Percentiles rank a stretch among this genome's conserved stretches.
Evolutionary conservation across 2,329 filamentous ascomycete species (phyloP).

Genomic region (Aspergillus udagawae): DNA sequence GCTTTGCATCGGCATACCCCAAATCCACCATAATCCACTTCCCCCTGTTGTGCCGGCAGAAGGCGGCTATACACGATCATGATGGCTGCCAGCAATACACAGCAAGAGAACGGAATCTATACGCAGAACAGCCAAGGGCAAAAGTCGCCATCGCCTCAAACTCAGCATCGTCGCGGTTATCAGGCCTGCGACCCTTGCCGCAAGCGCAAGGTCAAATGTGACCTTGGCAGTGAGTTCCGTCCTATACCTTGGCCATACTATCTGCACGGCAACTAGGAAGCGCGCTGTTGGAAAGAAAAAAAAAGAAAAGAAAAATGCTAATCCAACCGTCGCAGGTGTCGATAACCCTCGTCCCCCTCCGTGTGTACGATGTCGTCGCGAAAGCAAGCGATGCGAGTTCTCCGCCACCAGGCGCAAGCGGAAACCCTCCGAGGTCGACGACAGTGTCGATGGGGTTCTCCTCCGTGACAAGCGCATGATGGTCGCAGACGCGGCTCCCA

Average conservation of each 20-base stretch:
- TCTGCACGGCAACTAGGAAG: not conserved
- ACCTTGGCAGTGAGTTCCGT: conserved; percentile 41
- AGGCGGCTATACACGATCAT: conserved; percentile 14
- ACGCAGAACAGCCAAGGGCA: conserved; percentile 14
- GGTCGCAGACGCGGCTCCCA: conserved; percentile 41
- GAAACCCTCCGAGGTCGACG: conserved; percentile 57
- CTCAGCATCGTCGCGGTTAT: conserved; percentile 45
- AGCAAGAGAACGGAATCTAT: conserved; percentile 15
- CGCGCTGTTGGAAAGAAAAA: not conserved
- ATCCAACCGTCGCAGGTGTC: conserved; percentile 49
- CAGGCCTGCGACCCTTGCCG: conserved; percentile 48
- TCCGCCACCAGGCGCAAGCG: conserved; percentile 90
- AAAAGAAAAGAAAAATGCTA: conserved; percentile 2
- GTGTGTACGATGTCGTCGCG: conserved; percentile 86
- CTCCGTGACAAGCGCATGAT: conserved; percentile 51
- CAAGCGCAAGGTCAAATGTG: conserved; percentile 48
- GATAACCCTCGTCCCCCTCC: conserved; percentile 93
- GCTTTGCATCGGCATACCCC: conserved; percentile 39
- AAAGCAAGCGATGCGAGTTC: conserved; percentile 97
- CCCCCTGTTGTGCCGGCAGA: conserved; percentile 12
- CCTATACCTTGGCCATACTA: not conserved
- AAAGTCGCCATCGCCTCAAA: conserved; percentile 31
- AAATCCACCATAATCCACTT: conserved; percentile 17
- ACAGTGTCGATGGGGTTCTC: conserved; percentile 38
- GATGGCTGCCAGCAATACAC: conserved; percentile 16